Evolutionary conservation across 192 early-diverging fungal genomes (phyloP), one percentile per base, ranked within the genome.

Genomic region (Phlyctochytrium planicorne): DNA sequence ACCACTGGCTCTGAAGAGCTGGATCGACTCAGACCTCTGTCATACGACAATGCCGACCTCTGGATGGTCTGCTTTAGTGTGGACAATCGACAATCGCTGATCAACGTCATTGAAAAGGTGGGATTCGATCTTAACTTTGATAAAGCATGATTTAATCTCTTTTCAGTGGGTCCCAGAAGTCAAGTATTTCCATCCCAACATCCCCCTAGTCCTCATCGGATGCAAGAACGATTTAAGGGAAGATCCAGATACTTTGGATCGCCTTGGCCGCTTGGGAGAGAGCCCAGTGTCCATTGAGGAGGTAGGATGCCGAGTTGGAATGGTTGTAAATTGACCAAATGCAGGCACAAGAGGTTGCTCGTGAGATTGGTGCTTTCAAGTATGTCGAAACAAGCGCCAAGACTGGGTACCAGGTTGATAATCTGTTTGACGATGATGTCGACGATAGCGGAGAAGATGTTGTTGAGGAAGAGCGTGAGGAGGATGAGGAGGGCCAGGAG

Each of bases 351-450:
- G 77, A 60, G 24, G 84, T 89, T 56, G 91, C 91, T 23, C 78
- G 83, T 27, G 77, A 82, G 67, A 93, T 94, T 73, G 72, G 78
- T 53, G 92, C 92, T 23, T 71, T 75, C 71, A 86, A 86, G 69
- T 93, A 94, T 70, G 71, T 94, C 53, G 91, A 94, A 27, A 57
- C 55, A 25, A 25, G 20, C 6, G 55, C 55, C 55, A 57, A 57
- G 25, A 4, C 27, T 27, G 55, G 55, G 25, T 57, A 25, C 55
- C 55, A 57, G 25, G 55, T 57, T 29, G 16, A 25, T 10, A 25
- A 12, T 6, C 10, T 57, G 55, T 29, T 57, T 14, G 55, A 57
- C 27, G 55, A 57, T 27, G 55, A 57, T 6, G 55, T 57, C 6
- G 55, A 57, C 27, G 55, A 57, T 27, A 29, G 20, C 20, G 55